Evolutionary conservation across 2,329 filamentous ascomycete genomes (phyloP).

Genomic region (Grosmannia clavigera): DNA sequence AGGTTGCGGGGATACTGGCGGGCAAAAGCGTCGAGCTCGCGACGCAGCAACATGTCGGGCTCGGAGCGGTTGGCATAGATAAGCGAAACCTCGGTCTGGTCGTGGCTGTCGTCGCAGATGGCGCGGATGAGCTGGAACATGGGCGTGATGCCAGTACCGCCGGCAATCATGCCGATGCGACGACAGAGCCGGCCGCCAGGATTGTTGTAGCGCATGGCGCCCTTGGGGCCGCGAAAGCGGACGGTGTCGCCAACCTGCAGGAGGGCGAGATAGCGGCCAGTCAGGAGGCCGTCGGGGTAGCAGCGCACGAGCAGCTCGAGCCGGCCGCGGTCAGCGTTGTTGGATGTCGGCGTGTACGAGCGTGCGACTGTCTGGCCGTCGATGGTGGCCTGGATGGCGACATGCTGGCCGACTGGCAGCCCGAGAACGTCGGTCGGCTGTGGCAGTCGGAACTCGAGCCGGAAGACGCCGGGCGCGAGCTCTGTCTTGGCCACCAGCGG

Average conservation of each 20-base stretch:
- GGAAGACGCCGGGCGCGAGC: conserved; percentile 31
- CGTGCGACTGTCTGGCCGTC: conserved; percentile 32
- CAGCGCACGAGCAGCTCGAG: conserved; percentile 39
- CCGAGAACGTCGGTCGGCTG: conserved; percentile 31
- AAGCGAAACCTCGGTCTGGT: conserved; percentile 42
- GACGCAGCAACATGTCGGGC: conserved; percentile 44
- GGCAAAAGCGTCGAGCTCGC: conserved; percentile 42
- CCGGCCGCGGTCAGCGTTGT: conserved; percentile 33
- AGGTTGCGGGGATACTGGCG: conserved; percentile 38
- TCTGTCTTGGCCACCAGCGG: conserved; percentile 27
- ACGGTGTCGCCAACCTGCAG: conserved; percentile 36
- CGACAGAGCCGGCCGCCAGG: conserved; percentile 23
- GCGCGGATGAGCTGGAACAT: conserved; percentile 27
- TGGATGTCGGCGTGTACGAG: conserved; percentile 43
- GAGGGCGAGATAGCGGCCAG: conserved; percentile 32
- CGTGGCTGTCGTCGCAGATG: conserved; percentile 29
- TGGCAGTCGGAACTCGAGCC: conserved; percentile 36
- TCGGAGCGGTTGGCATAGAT: conserved; percentile 48
- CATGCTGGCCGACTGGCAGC: conserved; percentile 44
- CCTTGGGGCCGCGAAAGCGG: conserved; percentile 42
- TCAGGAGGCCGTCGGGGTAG: conserved; percentile 39
- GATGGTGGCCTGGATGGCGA: conserved; percentile 36
- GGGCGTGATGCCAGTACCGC: conserved; percentile 21
- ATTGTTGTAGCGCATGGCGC: conserved; percentile 36
- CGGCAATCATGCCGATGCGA: conserved; percentile 42